phyloP scores from a whole-genome alignment of 805 yeast species.

The Debaryomyces tyrocola region DNA sequence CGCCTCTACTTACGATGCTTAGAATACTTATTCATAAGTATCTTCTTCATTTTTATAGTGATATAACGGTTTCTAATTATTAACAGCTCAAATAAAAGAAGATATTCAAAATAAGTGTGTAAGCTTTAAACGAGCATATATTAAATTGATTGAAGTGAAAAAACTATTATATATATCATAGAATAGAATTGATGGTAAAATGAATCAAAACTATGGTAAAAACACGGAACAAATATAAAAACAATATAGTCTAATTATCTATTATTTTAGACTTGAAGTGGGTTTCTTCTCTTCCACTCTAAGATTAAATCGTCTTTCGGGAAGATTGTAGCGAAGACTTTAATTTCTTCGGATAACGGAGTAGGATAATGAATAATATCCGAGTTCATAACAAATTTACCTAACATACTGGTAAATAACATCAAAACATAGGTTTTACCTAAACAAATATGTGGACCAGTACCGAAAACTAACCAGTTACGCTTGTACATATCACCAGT shows the following conservation, averaged over 20 bases:
- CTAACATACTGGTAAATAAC: conserved; percentile 85
- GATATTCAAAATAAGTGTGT: background rate
- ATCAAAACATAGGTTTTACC: conserved; percentile 94
- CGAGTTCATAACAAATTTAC: conserved; percentile 80
- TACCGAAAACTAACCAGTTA: conserved; percentile 96
- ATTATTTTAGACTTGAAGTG: conserved; percentile 20
- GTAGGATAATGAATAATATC: conserved; percentile 85
- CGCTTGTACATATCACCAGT: conserved; percentile 73
- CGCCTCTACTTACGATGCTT: conserved; percentile 93
- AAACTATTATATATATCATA: background rate
- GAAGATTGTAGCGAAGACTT: conserved; percentile 97
- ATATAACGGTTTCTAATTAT: background rate
- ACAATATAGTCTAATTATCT: no score
- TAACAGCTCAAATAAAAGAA: background rate
- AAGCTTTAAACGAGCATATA: no score
- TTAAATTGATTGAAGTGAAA: background rate
- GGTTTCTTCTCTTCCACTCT: conserved; percentile 69
- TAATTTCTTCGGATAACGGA: conserved; percentile 82
- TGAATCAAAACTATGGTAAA: no score
- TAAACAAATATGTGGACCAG: conserved; percentile 94
- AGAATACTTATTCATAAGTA: conserved; percentile 18
- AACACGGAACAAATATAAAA: no score
- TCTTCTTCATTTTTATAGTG: background rate
- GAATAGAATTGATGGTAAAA: background rate
- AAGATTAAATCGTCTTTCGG: conserved; percentile 92